Conservation (phyloP, 2,329 filamentous ascomycete species). For the Stenocarpella maydis region DNA sequence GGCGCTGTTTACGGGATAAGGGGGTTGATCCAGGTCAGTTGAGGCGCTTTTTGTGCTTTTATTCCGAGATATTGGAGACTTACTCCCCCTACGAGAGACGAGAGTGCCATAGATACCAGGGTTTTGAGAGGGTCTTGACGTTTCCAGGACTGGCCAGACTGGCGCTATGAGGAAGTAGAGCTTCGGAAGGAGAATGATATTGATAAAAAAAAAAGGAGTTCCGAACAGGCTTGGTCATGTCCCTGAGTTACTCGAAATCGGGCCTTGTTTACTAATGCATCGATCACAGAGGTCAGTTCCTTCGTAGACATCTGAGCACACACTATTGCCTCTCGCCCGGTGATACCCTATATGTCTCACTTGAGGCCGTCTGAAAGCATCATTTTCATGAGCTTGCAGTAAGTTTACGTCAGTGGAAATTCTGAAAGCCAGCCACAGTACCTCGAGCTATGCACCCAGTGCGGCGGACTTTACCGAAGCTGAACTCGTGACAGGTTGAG, state of each 20-base stretch:
- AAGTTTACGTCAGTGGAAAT: not conserved
- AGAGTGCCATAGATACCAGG: not conserved
- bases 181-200: not conserved
- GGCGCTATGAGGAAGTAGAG: not conserved
- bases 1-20: slow-evolving; percentile 54
- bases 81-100: not conserved
- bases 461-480: not conserved
- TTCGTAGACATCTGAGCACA: not conserved
- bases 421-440: not conserved
- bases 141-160: not conserved
- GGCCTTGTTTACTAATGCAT: too few species aligned
- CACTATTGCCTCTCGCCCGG: not conserved
- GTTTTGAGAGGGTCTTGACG: not conserved
- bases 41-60: not conserved
- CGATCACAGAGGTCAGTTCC: not conserved
- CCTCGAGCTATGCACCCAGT: not conserved
- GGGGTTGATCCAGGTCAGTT: slow-evolving; percentile 38
- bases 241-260: too few species aligned
- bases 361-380: not conserved
- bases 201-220: not conserved
- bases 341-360: not conserved
- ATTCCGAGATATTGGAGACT: not conserved
- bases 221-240: too few species aligned
- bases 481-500: not conserved
- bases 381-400: not conserved